phyloP scores from a whole-genome alignment of 306 rosid genomes.

The Crotalaria pallida region DNA sequence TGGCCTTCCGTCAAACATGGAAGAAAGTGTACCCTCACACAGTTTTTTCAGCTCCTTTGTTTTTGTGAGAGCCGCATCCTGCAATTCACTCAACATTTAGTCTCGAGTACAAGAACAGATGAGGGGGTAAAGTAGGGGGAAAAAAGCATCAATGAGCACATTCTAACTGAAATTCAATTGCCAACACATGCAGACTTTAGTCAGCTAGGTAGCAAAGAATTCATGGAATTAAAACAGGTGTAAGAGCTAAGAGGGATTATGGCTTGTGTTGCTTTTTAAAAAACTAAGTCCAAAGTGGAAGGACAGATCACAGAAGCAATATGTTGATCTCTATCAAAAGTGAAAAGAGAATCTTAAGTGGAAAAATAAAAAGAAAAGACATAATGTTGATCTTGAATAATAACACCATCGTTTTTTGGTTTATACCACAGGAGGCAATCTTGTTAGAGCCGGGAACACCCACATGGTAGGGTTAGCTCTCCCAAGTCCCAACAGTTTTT shows the following conservation, averaged over 20 bases:
- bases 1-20: constrained; percentile 90
- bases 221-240: background rate
- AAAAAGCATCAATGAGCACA: background rate
- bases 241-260: background rate
- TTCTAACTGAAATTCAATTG: background rate
- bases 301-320: background rate
- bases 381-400: background rate
- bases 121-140: background rate
- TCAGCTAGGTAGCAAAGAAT: constrained; percentile 7
- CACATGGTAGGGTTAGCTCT: too few relatives aligned
- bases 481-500: too few relatives aligned
- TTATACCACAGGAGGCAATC: too few relatives aligned
- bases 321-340: background rate
- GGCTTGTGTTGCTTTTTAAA: background rate
- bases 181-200: background rate
- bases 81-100: constrained; percentile 28
- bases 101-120: background rate
- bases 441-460: too few relatives aligned
- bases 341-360: background rate
- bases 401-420: too few relatives aligned
- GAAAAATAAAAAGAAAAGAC: background rate
- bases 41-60: constrained; percentile 75
- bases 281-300: background rate
- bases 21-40: constrained; percentile 68
- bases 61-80: constrained; percentile 72